phyloP scores from a whole-genome alignment of 192 early-diverging fungal species.

The Mortierella claussenii region DNA sequence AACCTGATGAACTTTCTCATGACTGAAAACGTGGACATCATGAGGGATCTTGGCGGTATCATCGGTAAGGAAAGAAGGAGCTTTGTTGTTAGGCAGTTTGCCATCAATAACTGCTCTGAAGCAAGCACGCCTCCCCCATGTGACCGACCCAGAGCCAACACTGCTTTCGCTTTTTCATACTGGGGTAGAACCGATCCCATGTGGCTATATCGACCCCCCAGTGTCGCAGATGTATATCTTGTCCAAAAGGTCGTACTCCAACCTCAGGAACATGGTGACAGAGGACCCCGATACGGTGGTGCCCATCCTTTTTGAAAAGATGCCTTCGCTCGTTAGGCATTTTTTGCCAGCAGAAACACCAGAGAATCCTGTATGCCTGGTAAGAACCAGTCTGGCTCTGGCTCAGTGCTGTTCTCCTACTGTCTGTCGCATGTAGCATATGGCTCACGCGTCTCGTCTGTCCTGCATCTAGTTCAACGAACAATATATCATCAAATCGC shows the following conservation, averaged over 20 bases:
- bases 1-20: constrained; percentile 41
- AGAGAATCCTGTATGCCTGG: constrained; percentile 22
- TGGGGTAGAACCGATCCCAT: constrained; percentile 31
- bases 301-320: constrained; percentile 24
- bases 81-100: no score
- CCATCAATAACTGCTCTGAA: no score
- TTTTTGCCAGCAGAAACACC: constrained; percentile 16
- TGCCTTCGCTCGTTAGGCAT: constrained; percentile 11
- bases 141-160: no score
- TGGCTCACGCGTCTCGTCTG: no score
- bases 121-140: no score
- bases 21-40: constrained; percentile 34
- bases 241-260: constrained; percentile 32
- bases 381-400: no score
- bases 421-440: no score
- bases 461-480: constrained; percentile 33
- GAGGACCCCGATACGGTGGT: constrained; percentile 36
- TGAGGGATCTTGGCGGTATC: constrained; percentile 36
- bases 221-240: constrained; percentile 40
- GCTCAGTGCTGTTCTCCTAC: no score
- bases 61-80: constrained; percentile 41
- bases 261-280: constrained; percentile 34
- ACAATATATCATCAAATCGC: constrained; percentile 52
- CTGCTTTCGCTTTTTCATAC: neutral
- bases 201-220: constrained; percentile 44